Evolutionary conservation across 768 basidiomycete species (phyloP).

Genomic region (Phallus indusiatus): DNA sequence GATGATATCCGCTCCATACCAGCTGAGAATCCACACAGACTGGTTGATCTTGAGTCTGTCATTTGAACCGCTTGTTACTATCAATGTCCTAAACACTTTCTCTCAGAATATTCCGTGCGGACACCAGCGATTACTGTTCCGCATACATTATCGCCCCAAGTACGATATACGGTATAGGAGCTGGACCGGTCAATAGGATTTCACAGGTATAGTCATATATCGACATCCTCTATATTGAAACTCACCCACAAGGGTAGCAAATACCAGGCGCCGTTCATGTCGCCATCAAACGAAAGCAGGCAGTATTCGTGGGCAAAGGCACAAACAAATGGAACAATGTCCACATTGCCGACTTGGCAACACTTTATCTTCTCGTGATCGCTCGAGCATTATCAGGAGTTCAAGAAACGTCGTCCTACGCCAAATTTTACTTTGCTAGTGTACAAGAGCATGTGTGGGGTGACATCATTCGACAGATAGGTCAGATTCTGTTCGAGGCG

Average conservation of each 20-base stretch:
- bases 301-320: constrained; percentile 16
- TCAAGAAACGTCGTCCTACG: constrained; percentile 12
- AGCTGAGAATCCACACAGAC: constrained; percentile 15
- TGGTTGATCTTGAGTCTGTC: constrained; percentile 19
- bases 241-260: constrained; percentile 4
- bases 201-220: constrained; percentile 8
- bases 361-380: constrained; percentile 18
- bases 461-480: constrained; percentile 13
- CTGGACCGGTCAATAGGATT: constrained; percentile 15
- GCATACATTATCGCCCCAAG: constrained; percentile 21
- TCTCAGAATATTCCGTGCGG: constrained; percentile 16
- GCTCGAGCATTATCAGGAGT: constrained; percentile 14
- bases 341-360: constrained; percentile 17
- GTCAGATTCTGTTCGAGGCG: constrained; percentile 10
- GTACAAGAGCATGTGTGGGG: constrained; percentile 16
- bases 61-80: not conserved
- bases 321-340: constrained; percentile 19
- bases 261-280: constrained; percentile 13
- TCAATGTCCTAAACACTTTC: not conserved
- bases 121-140: constrained; percentile 9
- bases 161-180: constrained; percentile 18
- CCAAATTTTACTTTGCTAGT: constrained; percentile 18
- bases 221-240: too few species aligned
- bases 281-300: constrained; percentile 12
- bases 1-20: constrained; percentile 18